These are phyloP conservation scores for Ophiostoma fasciatum DNA, from an alignment of 2,329 filamentous ascomycete genomes.

Conservation along the genomic window DNA sequence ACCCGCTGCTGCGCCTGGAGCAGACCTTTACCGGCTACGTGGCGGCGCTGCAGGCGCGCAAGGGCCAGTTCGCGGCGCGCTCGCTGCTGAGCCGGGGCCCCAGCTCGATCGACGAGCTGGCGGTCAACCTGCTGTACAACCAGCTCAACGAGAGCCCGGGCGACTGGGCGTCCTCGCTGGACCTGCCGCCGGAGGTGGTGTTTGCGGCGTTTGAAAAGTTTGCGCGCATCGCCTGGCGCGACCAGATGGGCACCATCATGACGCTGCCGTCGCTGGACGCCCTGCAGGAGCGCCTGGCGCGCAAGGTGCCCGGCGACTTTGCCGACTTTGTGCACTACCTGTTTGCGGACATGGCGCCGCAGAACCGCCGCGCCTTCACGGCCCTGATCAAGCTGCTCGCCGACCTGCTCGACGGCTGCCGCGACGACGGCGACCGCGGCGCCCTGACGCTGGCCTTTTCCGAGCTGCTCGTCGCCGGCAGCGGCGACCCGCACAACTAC, in stretches of 20 bases:
- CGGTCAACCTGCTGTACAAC: constrained; percentile 85
- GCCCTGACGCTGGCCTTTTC: constrained; percentile 79
- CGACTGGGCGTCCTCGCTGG: constrained; percentile 57
- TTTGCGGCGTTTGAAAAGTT: constrained; percentile 94
- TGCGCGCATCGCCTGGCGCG: constrained; percentile 71
- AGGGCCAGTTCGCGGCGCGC: constrained; percentile 72
- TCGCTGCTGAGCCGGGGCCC: constrained; percentile 49
- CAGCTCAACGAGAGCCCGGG: constrained; percentile 69
- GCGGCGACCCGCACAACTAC: constrained; percentile 53
- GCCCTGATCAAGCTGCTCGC: constrained; percentile 74
- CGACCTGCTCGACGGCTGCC: constrained; percentile 76
- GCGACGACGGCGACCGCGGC: constrained; percentile 81
- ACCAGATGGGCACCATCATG: constrained; percentile 76
- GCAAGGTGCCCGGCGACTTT: constrained; percentile 57
- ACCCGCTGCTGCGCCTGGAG: constrained; percentile 60
- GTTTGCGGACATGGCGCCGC: constrained; percentile 51
- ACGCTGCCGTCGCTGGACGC: constrained; percentile 54
- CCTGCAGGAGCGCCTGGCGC: constrained; percentile 54
- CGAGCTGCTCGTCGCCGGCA: constrained; percentile 63
- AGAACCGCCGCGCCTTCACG: constrained; percentile 64
- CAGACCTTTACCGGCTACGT: constrained; percentile 76
- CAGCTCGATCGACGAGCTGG: constrained; percentile 55
- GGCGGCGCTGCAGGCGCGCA: constrained; percentile 66
- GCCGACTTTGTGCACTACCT: constrained; percentile 51
- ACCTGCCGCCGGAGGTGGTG: constrained; percentile 67